Percentiles rank a stretch among this genome's conserved stretches.
Evolutionary conservation across 345 rosid genomes (phyloP).

Genomic region (Corchorus capsularis): DNA sequence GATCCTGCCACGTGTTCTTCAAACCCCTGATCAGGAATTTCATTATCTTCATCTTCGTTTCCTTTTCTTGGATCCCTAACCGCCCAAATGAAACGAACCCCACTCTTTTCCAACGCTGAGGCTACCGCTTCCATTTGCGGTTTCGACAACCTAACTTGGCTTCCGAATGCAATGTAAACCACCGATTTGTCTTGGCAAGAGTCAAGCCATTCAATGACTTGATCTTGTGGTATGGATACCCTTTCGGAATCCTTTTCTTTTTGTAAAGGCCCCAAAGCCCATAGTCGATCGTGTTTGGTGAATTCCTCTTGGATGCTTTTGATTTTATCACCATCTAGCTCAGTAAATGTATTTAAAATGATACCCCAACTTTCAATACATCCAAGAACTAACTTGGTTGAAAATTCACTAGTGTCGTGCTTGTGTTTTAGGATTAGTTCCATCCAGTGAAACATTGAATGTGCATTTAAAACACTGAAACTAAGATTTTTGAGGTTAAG

Average conservation of each 20-base stretch:
- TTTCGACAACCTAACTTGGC: slow-evolving; percentile 42
- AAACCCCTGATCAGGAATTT: slow-evolving; percentile 31
- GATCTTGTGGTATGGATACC: slow-evolving; percentile 27
- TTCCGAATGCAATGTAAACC: slow-evolving; percentile 71
- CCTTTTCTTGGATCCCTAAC: slow-evolving; percentile 32
- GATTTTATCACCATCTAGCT: slow-evolving; percentile 44
- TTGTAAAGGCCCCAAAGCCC: slow-evolving; percentile 58
- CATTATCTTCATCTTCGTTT: neutral
- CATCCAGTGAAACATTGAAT: slow-evolving; percentile 29
- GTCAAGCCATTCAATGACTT: slow-evolving; percentile 56
- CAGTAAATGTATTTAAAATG: slow-evolving; percentile 47
- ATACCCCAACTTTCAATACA: slow-evolving; percentile 50
- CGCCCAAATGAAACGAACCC: slow-evolving; percentile 52
- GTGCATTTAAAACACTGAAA: slow-evolving; percentile 58
- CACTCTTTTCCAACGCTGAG: slow-evolving; percentile 44
- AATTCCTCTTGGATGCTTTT: slow-evolving; percentile 36
- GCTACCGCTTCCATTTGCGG: slow-evolving; percentile 48
- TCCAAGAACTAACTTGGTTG: slow-evolving; percentile 23
- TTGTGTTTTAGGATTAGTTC: slow-evolving; percentile 29
- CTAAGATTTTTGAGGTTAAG: slow-evolving; percentile 36
- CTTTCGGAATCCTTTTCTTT: slow-evolving; percentile 1
- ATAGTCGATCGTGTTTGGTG: slow-evolving; percentile 36
- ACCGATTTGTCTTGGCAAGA: slow-evolving; percentile 38
- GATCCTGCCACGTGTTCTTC: slow-evolving; percentile 41
- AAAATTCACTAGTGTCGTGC: slow-evolving; percentile 27